Evolutionary conservation across 208 protist species (phyloP), one percentile per base, ranked within the genome.

Genomic region (Phytomonas serpens): DNA sequence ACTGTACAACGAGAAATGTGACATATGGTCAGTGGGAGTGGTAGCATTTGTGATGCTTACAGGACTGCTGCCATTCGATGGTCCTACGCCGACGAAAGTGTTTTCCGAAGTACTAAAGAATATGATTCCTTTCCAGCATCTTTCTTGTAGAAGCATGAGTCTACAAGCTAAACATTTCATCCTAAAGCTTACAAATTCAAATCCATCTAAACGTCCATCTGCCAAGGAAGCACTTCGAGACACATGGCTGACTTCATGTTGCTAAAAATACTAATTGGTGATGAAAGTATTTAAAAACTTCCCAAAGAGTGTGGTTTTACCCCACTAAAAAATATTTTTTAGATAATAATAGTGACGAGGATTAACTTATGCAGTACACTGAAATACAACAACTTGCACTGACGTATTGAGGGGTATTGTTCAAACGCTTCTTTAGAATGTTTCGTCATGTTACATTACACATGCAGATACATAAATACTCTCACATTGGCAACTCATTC

Each of bases 1-100:
- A 7, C 69, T 84, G 6, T 97, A 97, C 77, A 87, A 92, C 66
- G 89, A 92, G 72, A 93, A 93, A 76, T 96, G 92, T 71, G 93
- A 97, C 72, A 61, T 96, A 33, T 97, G 93, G 92, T 95, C 93
- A 0, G 77, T 92, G 30, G 93, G 93, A 11, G 89, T 97, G 13
- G 77, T 96, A 0, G 64, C 77, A 27, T 97, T 93, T 69, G 88
- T 92, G 6, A 84, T 92, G 78, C 74, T 96, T 52, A 94, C 81
- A 34, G 93, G 89, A 6, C 67, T 83, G 67, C 64, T 96, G 37
- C 93, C 93, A 5, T 97, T 96, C 64, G 84, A 90, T 66, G 90
- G 86, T 13, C 51, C 68, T 11, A 89, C 79, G 27, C 82, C 80
- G 9, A 77, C 71, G 13, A 79, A 85, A 23, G 87, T 92, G 66